Conservation (phyloP, 345 rosid genomes). For the Hibiscus syriacus region DNA sequence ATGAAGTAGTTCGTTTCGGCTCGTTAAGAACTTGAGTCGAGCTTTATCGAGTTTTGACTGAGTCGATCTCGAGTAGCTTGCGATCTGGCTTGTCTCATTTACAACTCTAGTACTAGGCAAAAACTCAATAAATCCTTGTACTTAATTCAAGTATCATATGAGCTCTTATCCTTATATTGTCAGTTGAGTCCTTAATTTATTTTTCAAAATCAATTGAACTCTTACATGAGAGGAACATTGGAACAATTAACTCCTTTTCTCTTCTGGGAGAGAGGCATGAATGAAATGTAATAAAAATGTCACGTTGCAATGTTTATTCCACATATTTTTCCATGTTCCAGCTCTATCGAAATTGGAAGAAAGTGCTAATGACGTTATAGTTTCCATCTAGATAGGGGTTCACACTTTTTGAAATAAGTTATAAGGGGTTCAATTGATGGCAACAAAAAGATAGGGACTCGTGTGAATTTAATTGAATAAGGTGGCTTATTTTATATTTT, state of each 20-base stretch:
- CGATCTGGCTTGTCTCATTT: no score
- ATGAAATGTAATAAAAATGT: neutral
- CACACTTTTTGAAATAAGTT: neutral
- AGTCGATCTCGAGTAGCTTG: no score
- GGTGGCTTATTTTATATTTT: neutral
- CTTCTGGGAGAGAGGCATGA: neutral
- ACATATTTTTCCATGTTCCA: neutral
- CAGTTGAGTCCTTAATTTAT: neutral
- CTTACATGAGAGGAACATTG: neutral
- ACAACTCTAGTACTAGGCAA: neutral
- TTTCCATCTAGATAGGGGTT: neutral
- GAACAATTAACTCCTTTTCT: neutral
- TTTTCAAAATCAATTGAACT: neutral
- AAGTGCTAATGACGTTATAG: neutral
- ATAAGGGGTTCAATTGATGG: neutral
- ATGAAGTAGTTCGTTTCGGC: no score
- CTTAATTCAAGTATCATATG: neutral
- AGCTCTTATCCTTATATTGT: neutral
- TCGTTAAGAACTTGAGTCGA: no score
- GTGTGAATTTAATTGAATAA: neutral
- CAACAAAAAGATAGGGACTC: neutral
- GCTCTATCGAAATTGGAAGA: neutral
- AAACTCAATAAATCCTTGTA: neutral
- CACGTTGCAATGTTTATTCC: neutral
- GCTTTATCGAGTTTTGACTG: no score